Evolutionary conservation across 148 eudicot species (phyloP).

Genomic region (Rhododendron vialii): DNA sequence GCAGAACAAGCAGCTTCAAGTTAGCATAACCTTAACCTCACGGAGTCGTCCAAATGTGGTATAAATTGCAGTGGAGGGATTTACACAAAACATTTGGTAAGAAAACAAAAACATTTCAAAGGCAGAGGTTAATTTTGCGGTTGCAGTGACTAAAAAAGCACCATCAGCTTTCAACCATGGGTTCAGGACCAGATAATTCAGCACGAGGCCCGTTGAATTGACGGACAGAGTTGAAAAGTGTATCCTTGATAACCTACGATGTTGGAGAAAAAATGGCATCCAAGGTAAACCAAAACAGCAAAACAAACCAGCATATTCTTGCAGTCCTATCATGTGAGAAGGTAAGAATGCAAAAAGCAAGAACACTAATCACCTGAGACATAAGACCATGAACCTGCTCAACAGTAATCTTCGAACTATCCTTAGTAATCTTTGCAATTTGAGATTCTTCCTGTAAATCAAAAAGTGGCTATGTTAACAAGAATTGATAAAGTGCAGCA

Average conservation of each 20-base stretch:
- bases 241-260: slow-evolving; percentile 84
- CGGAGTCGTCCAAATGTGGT: not conserved
- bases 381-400: slow-evolving; percentile 97
- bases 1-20: not conserved
- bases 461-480: not conserved
- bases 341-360: not conserved
- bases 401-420: slow-evolving; percentile 98
- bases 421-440: slow-evolving; percentile 90
- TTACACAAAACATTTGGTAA: not conserved
- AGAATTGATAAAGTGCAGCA: not conserved
- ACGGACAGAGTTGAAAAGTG: slow-evolving; percentile 77
- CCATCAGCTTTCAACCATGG: slow-evolving; percentile 78
- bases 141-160: not conserved
- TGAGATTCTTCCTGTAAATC: slow-evolving; percentile 84
- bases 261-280: not conserved
- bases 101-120: not conserved
- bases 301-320: not conserved
- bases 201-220: slow-evolving; percentile 41
- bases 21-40: not conserved
- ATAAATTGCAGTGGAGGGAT: not conserved
- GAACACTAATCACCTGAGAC: slow-evolving; percentile 66
- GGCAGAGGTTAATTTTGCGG: not conserved
- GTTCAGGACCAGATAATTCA: slow-evolving; percentile 82
- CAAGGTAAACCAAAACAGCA: not conserved
- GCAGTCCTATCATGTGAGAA: not conserved